Conservation (phyloP, 2,329 filamentous ascomycete species). For the Phaeosphaeriaceae sp. region DNA sequence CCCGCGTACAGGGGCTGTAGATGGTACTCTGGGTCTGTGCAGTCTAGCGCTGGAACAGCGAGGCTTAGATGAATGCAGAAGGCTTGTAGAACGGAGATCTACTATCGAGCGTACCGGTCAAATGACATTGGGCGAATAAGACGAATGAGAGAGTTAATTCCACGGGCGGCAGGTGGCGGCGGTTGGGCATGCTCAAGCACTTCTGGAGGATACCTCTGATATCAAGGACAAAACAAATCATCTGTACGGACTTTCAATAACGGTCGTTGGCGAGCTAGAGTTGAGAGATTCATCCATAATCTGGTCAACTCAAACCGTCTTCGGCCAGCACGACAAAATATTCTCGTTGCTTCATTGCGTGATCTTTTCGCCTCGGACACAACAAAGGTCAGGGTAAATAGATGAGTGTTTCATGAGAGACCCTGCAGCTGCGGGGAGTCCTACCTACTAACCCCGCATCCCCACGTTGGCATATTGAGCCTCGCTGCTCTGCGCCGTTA, state of each 20-base stretch:
- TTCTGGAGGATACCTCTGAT: not conserved
- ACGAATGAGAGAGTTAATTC: constrained; percentile 20
- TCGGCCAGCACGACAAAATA: not conserved
- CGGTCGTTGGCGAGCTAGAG: not conserved
- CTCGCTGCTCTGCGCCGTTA: constrained; percentile 17
- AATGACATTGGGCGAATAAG: constrained; percentile 25
- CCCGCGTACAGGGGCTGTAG: constrained; percentile 40
- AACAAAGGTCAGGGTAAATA: constrained; percentile 20
- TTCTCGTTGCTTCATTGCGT: not conserved
- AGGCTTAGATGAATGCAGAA: constrained; percentile 42
- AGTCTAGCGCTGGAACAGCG: constrained; percentile 32
- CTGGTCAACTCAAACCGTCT: not conserved
- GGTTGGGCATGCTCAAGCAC: not conserved
- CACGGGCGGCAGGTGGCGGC: constrained; percentile 15
- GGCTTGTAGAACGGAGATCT: constrained; percentile 25
- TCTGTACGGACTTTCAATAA: too few species aligned
- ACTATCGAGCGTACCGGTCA: constrained; percentile 34
- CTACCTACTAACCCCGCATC: constrained; percentile 37
- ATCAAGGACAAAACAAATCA: too few species aligned
- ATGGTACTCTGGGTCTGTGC: constrained; percentile 40
- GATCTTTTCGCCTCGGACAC: not conserved
- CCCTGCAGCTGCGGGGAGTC: constrained; percentile 25
- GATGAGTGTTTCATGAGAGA: constrained; percentile 41
- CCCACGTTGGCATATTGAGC: constrained; percentile 22
- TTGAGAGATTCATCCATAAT: not conserved